These are phyloP conservation scores for Thielaviopsis euricoi DNA, from an alignment of 2,329 filamentous ascomycete genomes.

Conservation along the genomic window DNA sequence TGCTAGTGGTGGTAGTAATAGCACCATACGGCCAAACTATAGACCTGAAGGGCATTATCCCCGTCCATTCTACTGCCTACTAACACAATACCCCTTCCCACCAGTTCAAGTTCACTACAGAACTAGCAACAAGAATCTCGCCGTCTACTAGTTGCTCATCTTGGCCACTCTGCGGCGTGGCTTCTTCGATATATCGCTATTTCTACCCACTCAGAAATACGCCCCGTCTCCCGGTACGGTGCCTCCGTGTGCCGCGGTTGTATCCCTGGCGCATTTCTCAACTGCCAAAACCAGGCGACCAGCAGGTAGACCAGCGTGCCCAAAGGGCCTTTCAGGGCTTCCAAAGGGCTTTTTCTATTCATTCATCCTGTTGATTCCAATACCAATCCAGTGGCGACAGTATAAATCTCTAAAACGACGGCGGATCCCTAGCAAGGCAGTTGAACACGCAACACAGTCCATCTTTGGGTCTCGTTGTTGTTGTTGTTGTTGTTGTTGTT, in stretches of 20 bases:
- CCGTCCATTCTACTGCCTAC: neutral
- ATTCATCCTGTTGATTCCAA: neutral
- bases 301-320: neutral
- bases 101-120: neutral
- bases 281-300: neutral
- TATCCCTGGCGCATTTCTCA: slow-evolving; percentile 5
- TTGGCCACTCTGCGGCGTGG: neutral
- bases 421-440: neutral
- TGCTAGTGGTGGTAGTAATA: no score
- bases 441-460: neutral
- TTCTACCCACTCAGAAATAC: neutral
- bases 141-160: neutral
- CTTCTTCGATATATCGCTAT: neutral
- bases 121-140: neutral
- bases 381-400: neutral
- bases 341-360: no score
- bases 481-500: no score
- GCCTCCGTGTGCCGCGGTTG: slow-evolving; percentile 6
- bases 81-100: neutral
- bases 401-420: neutral
- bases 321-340: neutral
- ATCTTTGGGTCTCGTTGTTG: no score
- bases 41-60: neutral
- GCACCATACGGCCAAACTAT: no score
- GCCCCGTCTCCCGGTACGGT: no score